A percentile compares a stretch with the other conserved stretches of the same genome.
Evolutionary conservation across 345 rosid genomes (phyloP).

Genomic region (Triadica sebifera): DNA sequence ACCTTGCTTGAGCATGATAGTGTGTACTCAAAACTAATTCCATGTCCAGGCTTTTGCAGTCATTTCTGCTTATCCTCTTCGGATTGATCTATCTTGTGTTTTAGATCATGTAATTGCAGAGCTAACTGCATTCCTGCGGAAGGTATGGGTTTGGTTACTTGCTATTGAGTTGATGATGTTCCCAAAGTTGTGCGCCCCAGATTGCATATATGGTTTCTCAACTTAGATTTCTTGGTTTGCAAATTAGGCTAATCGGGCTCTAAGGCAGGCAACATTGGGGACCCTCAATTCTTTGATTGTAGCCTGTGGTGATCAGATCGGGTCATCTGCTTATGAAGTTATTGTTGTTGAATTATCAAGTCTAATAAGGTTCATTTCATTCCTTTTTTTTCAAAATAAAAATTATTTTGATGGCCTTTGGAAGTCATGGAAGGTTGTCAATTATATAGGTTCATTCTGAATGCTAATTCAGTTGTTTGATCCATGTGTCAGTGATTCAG

Average conservation of each 20-base stretch:
- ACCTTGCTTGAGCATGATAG: conserved; percentile 7
- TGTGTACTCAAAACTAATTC: neutral
- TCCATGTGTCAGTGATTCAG: conserved; percentile 70
- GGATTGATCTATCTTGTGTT: conserved; percentile 80
- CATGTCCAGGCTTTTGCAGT: conserved; percentile 85
- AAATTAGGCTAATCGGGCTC: conserved; percentile 83
- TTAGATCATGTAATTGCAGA: conserved; percentile 83
- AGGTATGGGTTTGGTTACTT: conserved; percentile 45
- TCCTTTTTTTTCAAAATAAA: too few species aligned
- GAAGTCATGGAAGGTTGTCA: neutral
- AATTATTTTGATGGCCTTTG: neutral
- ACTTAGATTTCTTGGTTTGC: conserved; percentile 20
- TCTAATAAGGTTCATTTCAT: conserved; percentile 62
- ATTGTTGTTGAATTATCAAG: conserved; percentile 87
- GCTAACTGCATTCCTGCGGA: conserved; percentile 88
- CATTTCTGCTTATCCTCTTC: conserved; percentile 84
- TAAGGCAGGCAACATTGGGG: conserved; percentile 90
- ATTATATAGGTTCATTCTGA: conserved; percentile 11
- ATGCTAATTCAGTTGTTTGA: conserved; percentile 18
- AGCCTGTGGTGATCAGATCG: conserved; percentile 89
- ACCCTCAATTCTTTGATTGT: conserved; percentile 78
- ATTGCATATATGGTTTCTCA: conserved; percentile 15
- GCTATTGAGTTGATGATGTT: conserved; percentile 16
- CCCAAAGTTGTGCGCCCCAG: neutral
- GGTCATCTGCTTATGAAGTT: conserved; percentile 82